Evolutionary conservation across 106 monocot genomes (phyloP), one percentile per base, ranked within the genome.

Genomic region (Allium fistulosum): DNA sequence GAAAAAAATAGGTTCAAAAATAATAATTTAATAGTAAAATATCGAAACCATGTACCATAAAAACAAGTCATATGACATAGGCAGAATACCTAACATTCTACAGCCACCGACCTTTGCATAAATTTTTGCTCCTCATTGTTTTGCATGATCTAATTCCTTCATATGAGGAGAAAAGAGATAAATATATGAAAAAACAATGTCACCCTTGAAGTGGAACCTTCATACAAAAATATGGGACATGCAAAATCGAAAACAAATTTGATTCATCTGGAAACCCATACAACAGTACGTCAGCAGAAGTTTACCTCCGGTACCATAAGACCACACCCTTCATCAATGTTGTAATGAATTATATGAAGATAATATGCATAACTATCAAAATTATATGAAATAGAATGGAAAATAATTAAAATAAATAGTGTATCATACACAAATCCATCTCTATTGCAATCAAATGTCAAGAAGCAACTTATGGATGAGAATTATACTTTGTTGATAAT

Each of bases 81-180:
- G 22, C 22, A 22, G 22, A 22, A 70, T 37, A 91, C 94, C 96
- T 86, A 92, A 99, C 89, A 90, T 82, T 74, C 97, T 92, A 79
- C 87, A 99, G 16, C 97, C 97, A 69, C 89, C 74, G 37, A 99
- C 69, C 74, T 99, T 92, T 48, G 92, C 97, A 80, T 99, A 99
- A 76, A 99, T 85, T 76, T 83, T 89, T 57, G 97, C 92, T 69
- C 90, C 89, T 52, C 92, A 74, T 71, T 87, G 80, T 56, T 66
- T 80, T 77, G 97, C 92, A 87, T 99, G 92, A 68, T 92, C 87
- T 49, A 92, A 69, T 69, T 77, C 86, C 89, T 92, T 59, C 12
- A 69, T 26, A 80, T 26, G 16, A 46, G 15, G 51, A 52, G 7
- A 37, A 65, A 13, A 6, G 10, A 65, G 57, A 48, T 46, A 17